These are phyloP conservation scores for Lycium ferocissimum DNA, from an alignment of 257 asterid genomes.

Conservation along the genomic window DNA sequence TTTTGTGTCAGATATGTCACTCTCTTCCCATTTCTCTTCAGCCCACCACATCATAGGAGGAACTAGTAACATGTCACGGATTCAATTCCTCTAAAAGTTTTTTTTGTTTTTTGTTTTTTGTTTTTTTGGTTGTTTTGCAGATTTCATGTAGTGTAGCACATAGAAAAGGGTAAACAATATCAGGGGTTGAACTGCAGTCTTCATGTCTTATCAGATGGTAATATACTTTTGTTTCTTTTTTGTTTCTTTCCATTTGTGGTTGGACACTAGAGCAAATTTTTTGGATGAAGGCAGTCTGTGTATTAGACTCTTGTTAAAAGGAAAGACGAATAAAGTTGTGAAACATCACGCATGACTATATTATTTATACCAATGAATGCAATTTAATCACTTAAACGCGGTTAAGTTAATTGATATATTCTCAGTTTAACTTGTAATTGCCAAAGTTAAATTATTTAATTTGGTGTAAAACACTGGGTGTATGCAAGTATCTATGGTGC, in stretches of 20 bases:
- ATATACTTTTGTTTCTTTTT: background rate
- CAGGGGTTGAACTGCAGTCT: background rate
- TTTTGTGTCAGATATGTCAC: background rate
- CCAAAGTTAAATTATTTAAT: no score
- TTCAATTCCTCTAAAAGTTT: background rate
- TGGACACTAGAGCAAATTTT: background rate
- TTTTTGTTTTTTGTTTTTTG: no score
- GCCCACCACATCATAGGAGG: background rate
- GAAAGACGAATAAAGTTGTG: no score
- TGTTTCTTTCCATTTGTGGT: background rate
- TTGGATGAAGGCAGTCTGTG: background rate
- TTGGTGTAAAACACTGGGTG: no score
- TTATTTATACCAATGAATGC: no score
- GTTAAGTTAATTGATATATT: no score
- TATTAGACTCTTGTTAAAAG: no score
- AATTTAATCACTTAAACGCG: no score
- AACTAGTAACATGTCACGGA: background rate
- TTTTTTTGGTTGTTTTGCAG: background rate
- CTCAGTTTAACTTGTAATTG: no score
- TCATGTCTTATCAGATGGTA: background rate
- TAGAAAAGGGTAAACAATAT: no score
- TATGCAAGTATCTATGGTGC: no score
- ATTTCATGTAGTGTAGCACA: background rate
- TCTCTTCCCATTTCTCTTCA: background rate
- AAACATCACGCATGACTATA: no score